Conservation (phyloP, 768 basidiomycete genomes). For the Amanita muscaria region DNA sequence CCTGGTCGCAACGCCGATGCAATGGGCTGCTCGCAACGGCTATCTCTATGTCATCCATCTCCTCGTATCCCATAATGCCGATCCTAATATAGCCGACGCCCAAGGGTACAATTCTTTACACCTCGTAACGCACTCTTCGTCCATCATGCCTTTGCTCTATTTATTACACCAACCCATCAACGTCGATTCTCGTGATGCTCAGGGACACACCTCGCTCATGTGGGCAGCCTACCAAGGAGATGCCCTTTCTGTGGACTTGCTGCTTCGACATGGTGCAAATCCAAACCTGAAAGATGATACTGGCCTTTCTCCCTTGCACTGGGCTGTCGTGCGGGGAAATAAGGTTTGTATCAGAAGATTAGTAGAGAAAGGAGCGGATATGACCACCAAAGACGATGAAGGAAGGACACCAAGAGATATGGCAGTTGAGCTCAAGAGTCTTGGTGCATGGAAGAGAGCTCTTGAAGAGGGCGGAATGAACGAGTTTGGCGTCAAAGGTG, state of each 20-base stretch:
- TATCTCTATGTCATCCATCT: constrained; percentile 94
- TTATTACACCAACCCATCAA: constrained; percentile 89
- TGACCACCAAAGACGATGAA: constrained; percentile 70
- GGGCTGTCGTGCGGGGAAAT: constrained; percentile 97
- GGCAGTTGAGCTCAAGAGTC: constrained; percentile 87
- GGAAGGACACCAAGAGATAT: constrained; percentile 90
- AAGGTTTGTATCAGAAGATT: constrained; percentile 76
- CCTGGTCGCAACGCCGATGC: constrained; percentile 87
- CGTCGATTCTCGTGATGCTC: constrained; percentile 82
- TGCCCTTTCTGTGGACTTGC: constrained; percentile 84
- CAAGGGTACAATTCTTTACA: constrained; percentile 97
- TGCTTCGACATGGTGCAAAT: constrained; percentile 83
- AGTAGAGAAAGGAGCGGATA: constrained; percentile 78
- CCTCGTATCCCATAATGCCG: constrained; percentile 81
- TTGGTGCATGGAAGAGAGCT: constrained; percentile 85
- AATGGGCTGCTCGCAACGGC: constrained; percentile 97
- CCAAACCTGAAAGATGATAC: constrained; percentile 67
- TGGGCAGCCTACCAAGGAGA: constrained; percentile 99
- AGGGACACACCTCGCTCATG: constrained; percentile 94
- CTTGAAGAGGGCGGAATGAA: constrained; percentile 81
- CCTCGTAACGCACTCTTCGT: constrained; percentile 89
- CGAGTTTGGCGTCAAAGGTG: constrained; percentile 61
- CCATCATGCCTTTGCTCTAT: constrained; percentile 90
- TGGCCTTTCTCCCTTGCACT: constrained; percentile 86
- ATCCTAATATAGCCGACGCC: constrained; percentile 83